Evolutionary conservation across 75 land plant species (phyloP), one percentile per base, ranked within the genome.

Genomic region (Cupressus sempervirens): DNA sequence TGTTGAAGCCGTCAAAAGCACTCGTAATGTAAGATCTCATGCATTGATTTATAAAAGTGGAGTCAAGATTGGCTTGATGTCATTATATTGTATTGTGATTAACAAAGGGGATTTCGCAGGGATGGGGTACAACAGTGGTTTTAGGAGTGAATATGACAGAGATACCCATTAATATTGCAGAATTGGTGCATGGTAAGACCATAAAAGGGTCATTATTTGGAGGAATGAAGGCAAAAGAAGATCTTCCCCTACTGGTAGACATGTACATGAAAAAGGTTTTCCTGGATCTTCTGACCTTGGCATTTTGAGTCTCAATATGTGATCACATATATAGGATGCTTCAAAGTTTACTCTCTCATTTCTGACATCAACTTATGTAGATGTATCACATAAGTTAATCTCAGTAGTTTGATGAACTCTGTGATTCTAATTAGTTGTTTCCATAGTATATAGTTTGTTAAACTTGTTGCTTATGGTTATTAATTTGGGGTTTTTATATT

Each of bases 71-170:
- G 23, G 0, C 65, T 7, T 18, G 6, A 58, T 20, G 2, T 26
- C 65, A 58, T 58, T 58, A 4, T 3, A 58, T 18, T 48, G 50
- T 58, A 54, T 16, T 58, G 4, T 70, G 30, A 70, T 30, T 70
- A 30, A 70, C 9, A 70, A 20, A n/a, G 35, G 35, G 34, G 29
- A 83, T 80, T 48, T 10, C 50, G 62, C 89, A 96, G 96, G 98
- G 96, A 15, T 93, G 98, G 95, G 98, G 98, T 32, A 56, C 87
- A 76, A 90, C 94, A 23, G 89, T 96, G 30, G 46, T 95, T 30
- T 34, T 91, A 29, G 95, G 98, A 1, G 87, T 96, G 53, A 90
- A 90, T 84, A 80, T 88, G 45, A 86, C 77, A 62, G 9, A 88
- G 86, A 88, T 94, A 26, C 90, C 88, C 6, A 80, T 93, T 18